Evolutionary conservation across 495 filamentous ascomycete genomes (phyloP), one percentile per base, ranked within the genome.

Genomic region (Elasticomyces elasticus): DNA sequence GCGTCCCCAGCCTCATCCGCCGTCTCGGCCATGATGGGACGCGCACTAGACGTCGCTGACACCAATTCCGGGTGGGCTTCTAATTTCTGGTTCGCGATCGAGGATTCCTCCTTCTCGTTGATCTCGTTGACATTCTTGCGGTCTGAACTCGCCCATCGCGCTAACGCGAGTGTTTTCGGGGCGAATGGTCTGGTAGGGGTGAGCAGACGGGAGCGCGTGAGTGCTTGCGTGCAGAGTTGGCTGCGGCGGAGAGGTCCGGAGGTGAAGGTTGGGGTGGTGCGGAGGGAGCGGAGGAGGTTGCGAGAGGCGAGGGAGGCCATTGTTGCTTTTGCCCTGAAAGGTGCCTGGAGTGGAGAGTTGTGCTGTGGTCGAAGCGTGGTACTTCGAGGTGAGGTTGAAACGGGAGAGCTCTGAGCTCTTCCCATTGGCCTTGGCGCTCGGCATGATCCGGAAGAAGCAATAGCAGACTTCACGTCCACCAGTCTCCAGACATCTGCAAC

Each of bases 61-160:
- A 87, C 82, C 5, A 71, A 63, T 19, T 79, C 76, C 0, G 85
- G 83, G 46, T 77, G 62, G 2, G 74, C 51, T 51, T 77, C 62
- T 4, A 88, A 58, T 51, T 78, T 78, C 54, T 76, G 54, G 23
- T 77, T 56, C 20, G 66, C 68, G 5, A 76, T 27, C 58, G 72
- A 66, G 45, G 74, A 67, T 57, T 86, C 83, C 33, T 61, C 62
- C 52, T 80, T 69, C 37, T 55, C 68, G 63, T 86, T 74, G 48
- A 73, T 74, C 38, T 65, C 64, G 52, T 72, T 74, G 25, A 59
- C 52, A 46, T 62, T 22, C 11, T 26, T 26, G 19, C 52, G 57
- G 7, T 60, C 52, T 37, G 25, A 28, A 26, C 47, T 47, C 25
- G 13, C 15, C 47, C 53, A 52, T 28, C 58, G 46, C 20, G 37